phyloP scores from a whole-genome alignment of 2,329 filamentous ascomycete species.

The Cordyceps javanica region DNA sequence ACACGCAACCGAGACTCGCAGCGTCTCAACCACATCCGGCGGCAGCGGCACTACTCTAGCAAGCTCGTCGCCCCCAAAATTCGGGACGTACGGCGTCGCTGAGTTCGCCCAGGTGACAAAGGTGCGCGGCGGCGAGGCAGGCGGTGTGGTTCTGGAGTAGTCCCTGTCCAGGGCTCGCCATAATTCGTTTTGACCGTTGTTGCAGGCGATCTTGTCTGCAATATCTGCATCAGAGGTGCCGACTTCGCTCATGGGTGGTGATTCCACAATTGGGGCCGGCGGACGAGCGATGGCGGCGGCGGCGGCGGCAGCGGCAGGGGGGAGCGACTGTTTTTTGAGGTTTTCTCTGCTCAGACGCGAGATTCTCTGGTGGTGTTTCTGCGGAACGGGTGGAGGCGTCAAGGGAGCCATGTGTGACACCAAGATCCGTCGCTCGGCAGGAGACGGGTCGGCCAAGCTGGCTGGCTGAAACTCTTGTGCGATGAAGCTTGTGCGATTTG shows the following conservation, averaged over 20 bases:
- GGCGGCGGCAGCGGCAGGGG: background rate
- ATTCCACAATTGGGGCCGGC: background rate
- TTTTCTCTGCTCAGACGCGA: background rate
- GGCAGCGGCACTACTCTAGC: conserved; percentile 42
- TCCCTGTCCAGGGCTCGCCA: conserved; percentile 17
- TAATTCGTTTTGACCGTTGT: background rate
- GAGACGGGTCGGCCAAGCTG: background rate
- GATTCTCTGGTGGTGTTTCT: conserved; percentile 2
- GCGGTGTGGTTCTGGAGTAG: conserved; percentile 27
- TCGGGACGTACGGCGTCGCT: conserved; percentile 23
- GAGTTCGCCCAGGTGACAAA: conserved; percentile 32
- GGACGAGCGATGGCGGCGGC: background rate
- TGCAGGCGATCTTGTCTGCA: conserved; percentile 12
- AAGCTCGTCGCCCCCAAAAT: conserved; percentile 28
- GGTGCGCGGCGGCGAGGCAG: conserved; percentile 28
- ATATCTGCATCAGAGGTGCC: conserved; percentile 1
- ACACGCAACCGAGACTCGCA: conserved; percentile 47
- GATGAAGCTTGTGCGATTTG: background rate
- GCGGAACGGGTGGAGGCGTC: background rate
- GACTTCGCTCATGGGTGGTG: conserved; percentile 12
- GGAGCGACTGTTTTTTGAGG: background rate
- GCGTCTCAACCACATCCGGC: conserved; percentile 46
- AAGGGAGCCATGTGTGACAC: background rate
- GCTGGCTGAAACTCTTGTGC: conserved; percentile 9
- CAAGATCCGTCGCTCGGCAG: background rate